Evolutionary conservation across 2,329 filamentous ascomycete genomes (phyloP).

Genomic region (Amesomyces nigricolor): DNA sequence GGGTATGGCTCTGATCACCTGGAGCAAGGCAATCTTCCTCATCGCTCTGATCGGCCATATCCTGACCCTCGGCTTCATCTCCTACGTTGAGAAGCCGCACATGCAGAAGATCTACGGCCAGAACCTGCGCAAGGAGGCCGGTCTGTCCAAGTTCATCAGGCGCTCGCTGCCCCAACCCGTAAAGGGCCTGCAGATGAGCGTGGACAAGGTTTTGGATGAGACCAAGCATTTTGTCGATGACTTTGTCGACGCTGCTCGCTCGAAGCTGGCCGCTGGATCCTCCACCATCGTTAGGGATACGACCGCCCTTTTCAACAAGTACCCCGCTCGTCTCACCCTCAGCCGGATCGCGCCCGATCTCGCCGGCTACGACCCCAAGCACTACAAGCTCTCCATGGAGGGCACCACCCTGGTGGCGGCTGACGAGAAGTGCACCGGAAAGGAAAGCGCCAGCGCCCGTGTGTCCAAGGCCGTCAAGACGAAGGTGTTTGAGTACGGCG

Average conservation of each 20-base stretch:
- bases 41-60: constrained; percentile 82
- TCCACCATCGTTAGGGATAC: constrained; percentile 85
- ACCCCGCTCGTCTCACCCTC: constrained; percentile 79
- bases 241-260: constrained; percentile 76
- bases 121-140: constrained; percentile 77
- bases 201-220: constrained; percentile 82
- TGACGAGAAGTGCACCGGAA: constrained; percentile 59
- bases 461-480: constrained; percentile 67
- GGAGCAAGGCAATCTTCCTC: constrained; percentile 79
- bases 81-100: constrained; percentile 90
- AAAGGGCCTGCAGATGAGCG: constrained; percentile 74
- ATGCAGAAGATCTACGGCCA: constrained; percentile 97
- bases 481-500: constrained; percentile 78
- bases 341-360: constrained; percentile 74
- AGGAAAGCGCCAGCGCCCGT: constrained; percentile 66
- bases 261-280: constrained; percentile 80
- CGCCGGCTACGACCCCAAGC: constrained; percentile 69
- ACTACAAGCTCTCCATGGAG: constrained; percentile 72
- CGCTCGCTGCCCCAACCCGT: constrained; percentile 79
- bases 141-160: constrained; percentile 85
- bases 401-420: constrained; percentile 52
- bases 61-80: constrained; percentile 79
- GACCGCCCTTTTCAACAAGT: constrained; percentile 79
- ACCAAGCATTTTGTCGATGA: constrained; percentile 88
- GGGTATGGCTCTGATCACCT: constrained; percentile 90